Percentiles rank a stretch among this genome's conserved stretches.
phyloP scores from a whole-genome alignment of 129 eudicot species.

The Chrysanthemum makinoi region DNA sequence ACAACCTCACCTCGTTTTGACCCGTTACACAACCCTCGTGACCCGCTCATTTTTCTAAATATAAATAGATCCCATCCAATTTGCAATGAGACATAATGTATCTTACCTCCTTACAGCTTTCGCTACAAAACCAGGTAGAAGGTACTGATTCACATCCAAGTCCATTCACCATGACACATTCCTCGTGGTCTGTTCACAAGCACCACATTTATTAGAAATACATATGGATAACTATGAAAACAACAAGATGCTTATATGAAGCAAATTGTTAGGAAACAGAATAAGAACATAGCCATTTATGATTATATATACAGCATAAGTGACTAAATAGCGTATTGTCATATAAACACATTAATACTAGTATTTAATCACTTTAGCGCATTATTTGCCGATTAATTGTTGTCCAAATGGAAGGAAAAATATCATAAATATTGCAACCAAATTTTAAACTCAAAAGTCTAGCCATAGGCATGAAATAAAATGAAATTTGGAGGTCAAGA shows the following conservation, averaged over 20 bases:
- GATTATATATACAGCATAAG: no score
- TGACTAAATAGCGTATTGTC: no score
- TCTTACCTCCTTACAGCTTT: conserved; percentile 66
- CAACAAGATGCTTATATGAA: background rate
- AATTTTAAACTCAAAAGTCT: conserved; percentile 3
- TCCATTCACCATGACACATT: conserved; percentile 44
- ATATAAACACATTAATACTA: no score
- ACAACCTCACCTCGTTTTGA: background rate
- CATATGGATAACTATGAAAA: background rate
- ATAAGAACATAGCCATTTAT: background rate
- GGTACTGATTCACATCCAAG: conserved; percentile 31
- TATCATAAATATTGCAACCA: background rate
- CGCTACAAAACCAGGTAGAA: conserved; percentile 78
- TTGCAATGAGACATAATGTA: conserved; percentile 5
- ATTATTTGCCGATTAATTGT: no score
- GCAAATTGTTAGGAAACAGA: background rate
- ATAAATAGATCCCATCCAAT: background rate
- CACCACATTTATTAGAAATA: conserved; percentile 16
- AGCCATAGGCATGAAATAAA: background rate
- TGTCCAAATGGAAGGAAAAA: background rate
- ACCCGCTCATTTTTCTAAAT: background rate
- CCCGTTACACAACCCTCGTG: background rate
- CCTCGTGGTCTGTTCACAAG: conserved; percentile 64
- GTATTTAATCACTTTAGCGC: no score
- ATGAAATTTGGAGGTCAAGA: background rate